Evolutionary conservation across 1,284 basidiomycete species (phyloP).

Genomic region (Pisolithus thermaeus): DNA sequence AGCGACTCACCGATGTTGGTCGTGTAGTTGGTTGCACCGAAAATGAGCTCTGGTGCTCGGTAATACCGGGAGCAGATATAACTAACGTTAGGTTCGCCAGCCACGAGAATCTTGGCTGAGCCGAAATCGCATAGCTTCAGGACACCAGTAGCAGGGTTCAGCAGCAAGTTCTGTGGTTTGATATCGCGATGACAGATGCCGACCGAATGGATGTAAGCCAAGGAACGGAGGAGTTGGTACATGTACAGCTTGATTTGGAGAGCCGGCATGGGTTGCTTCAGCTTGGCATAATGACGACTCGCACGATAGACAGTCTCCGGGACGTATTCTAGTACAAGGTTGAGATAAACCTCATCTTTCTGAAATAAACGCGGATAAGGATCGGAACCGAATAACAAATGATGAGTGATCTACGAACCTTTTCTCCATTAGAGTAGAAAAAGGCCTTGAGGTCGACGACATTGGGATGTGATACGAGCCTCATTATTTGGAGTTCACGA

Average conservation of each 20-base stretch:
- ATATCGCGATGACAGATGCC: constrained; percentile 99
- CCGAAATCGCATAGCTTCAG: constrained; percentile 99
- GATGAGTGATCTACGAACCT: constrained; percentile 52
- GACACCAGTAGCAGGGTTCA: constrained; percentile 94
- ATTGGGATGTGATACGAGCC: constrained; percentile 95
- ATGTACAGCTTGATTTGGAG: constrained; percentile 98
- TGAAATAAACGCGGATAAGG: constrained; percentile 31
- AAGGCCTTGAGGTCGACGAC: constrained; percentile 97
- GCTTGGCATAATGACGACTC: constrained; percentile 97
- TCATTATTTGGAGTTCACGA: constrained; percentile 99
- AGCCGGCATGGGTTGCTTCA: constrained; percentile 99
- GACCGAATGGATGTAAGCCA: constrained; percentile 97
- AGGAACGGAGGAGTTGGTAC: constrained; percentile 95
- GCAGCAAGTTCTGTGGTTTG: constrained; percentile 97
- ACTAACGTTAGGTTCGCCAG: constrained; percentile 97
- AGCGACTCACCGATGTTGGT: constrained; percentile 87
- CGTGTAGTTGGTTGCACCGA: constrained; percentile 99
- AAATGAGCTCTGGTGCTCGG: constrained; percentile 98
- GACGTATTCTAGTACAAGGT: constrained; percentile 98
- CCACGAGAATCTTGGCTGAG: constrained; percentile 96
- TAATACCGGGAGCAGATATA: constrained; percentile 99
- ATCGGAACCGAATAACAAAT: constrained; percentile 8
- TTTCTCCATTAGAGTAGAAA: constrained; percentile 99
- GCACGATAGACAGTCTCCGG: constrained; percentile 99
- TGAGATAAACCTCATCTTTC: constrained; percentile 99